phyloP scores from a whole-genome alignment of 1,139 yeast species.

The Candida tropicalis region DNA sequence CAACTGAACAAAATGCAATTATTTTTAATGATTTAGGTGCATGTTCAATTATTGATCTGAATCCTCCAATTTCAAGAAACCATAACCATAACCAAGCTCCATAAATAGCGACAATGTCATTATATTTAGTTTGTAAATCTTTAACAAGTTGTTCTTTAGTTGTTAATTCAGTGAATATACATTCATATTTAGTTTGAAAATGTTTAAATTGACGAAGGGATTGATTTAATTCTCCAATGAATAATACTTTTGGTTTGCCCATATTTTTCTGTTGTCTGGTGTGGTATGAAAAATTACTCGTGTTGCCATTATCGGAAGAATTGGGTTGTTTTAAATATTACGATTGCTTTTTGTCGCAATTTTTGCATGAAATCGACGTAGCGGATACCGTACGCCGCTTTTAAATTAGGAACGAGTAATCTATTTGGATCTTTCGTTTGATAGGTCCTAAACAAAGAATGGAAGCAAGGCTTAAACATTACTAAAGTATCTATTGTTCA shows the following conservation, averaged over 20 bases:
- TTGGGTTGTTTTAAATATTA: too few species aligned
- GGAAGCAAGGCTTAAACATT: too few species aligned
- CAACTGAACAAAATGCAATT: slow-evolving; percentile 71
- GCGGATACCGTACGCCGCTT: too few species aligned
- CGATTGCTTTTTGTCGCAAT: too few species aligned
- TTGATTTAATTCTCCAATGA: slow-evolving; percentile 47
- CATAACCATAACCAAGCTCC: slow-evolving; percentile 64
- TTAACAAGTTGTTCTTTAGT: slow-evolving; percentile 41
- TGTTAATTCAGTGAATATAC: slow-evolving; percentile 45
- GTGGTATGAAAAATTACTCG: too few species aligned
- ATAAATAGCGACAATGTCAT: slow-evolving; percentile 59
- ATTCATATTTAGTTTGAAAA: slow-evolving; percentile 43
- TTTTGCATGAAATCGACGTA: too few species aligned
- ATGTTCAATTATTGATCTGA: slow-evolving; percentile 51
- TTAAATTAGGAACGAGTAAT: too few species aligned
- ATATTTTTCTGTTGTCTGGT: slow-evolving; percentile 6
- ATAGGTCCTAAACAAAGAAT: too few species aligned
- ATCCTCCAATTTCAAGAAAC: slow-evolving; percentile 53
- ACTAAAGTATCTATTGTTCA: too few species aligned
- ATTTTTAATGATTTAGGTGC: slow-evolving; percentile 57
- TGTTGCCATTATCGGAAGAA: too few species aligned
- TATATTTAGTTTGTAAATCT: slow-evolving; percentile 34
- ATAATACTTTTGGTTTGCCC: slow-evolving; percentile 39
- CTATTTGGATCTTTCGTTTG: too few species aligned
- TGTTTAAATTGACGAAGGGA: slow-evolving; percentile 36